A percentile compares a stretch with the other conserved stretches of the same genome.
These are phyloP conservation scores for Paraphaeosphaeria sporulosa DNA, from an alignment of 2,329 filamentous ascomycete species.

Conservation along the genomic window DNA sequence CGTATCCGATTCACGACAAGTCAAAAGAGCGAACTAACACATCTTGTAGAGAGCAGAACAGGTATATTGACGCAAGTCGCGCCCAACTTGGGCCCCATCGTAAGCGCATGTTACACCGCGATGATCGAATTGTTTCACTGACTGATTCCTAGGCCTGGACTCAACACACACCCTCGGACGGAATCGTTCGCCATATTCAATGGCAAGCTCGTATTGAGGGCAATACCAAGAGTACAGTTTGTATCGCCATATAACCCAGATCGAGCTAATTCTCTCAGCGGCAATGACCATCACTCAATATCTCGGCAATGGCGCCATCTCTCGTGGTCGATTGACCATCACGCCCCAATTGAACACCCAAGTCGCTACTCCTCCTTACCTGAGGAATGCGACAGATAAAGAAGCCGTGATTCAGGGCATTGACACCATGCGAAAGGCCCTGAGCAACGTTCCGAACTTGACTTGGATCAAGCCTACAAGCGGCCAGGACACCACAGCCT, in stretches of 20 bases:
- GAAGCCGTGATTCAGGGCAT: slow-evolving; percentile 67
- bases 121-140: background rate
- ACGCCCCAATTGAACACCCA: slow-evolving; percentile 62
- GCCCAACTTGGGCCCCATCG: slow-evolving; percentile 67
- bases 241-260: slow-evolving; percentile 7
- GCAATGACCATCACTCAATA: slow-evolving; percentile 58
- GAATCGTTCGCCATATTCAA: slow-evolving; percentile 67
- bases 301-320: slow-evolving; percentile 66
- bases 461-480: slow-evolving; percentile 61
- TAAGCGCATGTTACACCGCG: slow-evolving; percentile 11
- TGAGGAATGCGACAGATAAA: slow-evolving; percentile 63
- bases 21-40: slow-evolving; percentile 11
- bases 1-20: background rate
- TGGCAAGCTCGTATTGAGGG: slow-evolving; percentile 70
- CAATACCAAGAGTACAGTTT: slow-evolving; percentile 22
- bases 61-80: slow-evolving; percentile 69
- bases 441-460: slow-evolving; percentile 61
- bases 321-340: slow-evolving; percentile 68
- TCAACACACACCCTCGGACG: slow-evolving; percentile 61
- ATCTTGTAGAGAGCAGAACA: slow-evolving; percentile 48
- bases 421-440: slow-evolving; percentile 62
- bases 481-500: slow-evolving; percentile 60
- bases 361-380: slow-evolving; percentile 65
- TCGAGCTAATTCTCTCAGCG: slow-evolving; percentile 12
- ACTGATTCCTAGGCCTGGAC: slow-evolving; percentile 58